These are phyloP conservation scores for Solanum okadae DNA, from an alignment of 257 asterid species.

Conservation along the genomic window DNA sequence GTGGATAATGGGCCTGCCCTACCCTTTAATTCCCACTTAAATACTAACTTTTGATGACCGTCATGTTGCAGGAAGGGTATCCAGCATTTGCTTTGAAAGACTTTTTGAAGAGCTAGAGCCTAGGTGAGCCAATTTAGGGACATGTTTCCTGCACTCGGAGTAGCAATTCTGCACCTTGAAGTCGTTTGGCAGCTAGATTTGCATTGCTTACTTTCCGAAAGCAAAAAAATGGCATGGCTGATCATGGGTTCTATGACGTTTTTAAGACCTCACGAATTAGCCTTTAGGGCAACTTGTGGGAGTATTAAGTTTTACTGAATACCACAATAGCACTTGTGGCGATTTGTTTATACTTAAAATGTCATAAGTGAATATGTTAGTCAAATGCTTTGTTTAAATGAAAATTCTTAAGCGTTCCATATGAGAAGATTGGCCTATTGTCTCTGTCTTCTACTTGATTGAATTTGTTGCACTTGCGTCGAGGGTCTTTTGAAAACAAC, in stretches of 20 bases:
- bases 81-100: conserved; percentile 61
- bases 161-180: not conserved
- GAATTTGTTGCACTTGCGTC: not conserved
- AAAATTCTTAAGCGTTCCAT: not conserved
- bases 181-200: not conserved
- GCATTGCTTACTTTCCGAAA: not conserved
- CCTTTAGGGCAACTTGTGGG: not conserved
- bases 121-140: not conserved
- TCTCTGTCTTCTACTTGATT: not conserved
- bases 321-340: not conserved
- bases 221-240: not conserved
- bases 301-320: not conserved
- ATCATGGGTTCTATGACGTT: not conserved
- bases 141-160: not conserved
- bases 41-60: not conserved
- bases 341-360: not conserved
- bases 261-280: not conserved
- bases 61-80: conserved; percentile 45
- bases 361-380: not conserved
- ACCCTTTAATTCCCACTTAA: not conserved
- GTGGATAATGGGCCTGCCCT: not conserved
- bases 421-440: not conserved
- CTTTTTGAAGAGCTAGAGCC: conserved; percentile 43
- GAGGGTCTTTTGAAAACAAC: not conserved
- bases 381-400: not conserved